These are phyloP conservation scores for Plasmodium falciparum DNA, from an alignment of 169 alveolate species.

Conservation along the genomic window DNA sequence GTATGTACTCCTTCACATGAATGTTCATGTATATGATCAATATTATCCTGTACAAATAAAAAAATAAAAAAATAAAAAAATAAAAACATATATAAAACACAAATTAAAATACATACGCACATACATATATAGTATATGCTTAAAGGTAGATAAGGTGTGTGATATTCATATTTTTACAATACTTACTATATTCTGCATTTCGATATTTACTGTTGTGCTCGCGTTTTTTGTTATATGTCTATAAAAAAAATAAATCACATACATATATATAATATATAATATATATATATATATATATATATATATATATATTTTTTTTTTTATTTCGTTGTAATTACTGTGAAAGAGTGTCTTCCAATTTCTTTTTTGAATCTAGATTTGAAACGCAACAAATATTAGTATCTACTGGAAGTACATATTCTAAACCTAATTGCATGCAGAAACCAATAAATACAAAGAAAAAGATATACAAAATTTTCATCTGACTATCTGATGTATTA, in stretches of 20 bases:
- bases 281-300: background rate
- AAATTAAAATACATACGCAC: background rate
- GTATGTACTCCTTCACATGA: constrained; percentile 26
- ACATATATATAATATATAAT: too few relatives aligned
- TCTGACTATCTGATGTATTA: constrained; percentile 30
- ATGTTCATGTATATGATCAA: constrained; percentile 32
- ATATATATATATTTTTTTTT: background rate
- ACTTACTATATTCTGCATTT: too few relatives aligned
- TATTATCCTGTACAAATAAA: constrained; percentile 23
- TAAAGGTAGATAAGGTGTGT: too few relatives aligned
- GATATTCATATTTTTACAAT: too few relatives aligned
- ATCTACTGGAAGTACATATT: constrained; percentile 57
- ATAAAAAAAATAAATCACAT: background rate
- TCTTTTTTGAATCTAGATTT: constrained; percentile 8
- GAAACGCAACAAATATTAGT: constrained; percentile 31
- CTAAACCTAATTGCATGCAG: constrained; percentile 60
- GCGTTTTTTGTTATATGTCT: background rate
- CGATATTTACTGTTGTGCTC: too few relatives aligned
- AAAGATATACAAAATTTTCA: constrained; percentile 37
- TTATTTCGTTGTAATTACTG: constrained; percentile 20
- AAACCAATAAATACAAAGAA: constrained; percentile 65
- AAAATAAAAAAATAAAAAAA: constrained; percentile 32
- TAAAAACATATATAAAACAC: background rate
- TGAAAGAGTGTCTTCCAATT: constrained; percentile 19
- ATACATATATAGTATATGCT: background rate